Evolutionary conservation across 106 monocot species (phyloP).

Genomic region (Vanilla planifolia): DNA sequence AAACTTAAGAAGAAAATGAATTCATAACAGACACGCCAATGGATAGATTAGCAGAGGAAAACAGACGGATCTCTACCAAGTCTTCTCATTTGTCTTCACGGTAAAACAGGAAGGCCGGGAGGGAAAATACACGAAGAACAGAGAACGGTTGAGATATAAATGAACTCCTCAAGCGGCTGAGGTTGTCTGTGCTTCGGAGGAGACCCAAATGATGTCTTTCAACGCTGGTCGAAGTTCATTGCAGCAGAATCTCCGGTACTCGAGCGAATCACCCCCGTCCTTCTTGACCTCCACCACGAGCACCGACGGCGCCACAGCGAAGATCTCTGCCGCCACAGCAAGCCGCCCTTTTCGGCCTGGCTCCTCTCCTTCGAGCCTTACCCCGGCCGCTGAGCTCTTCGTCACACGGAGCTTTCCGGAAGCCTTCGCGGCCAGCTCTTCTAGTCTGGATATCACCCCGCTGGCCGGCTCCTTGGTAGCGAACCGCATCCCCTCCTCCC

Average conservation of each 20-base stretch:
- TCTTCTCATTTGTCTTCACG: no score
- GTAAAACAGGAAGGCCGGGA: no score
- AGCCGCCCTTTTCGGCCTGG: slow-evolving; percentile 40
- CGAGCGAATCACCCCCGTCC: slow-evolving; percentile 40
- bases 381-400: slow-evolving; percentile 34
- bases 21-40: no score
- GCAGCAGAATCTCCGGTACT: slow-evolving; percentile 52
- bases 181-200: slow-evolving; percentile 12
- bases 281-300: slow-evolving; percentile 58
- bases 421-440: slow-evolving; percentile 31
- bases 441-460: slow-evolving; percentile 43
- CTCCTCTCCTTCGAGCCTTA: slow-evolving; percentile 46
- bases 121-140: no score
- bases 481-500: slow-evolving; percentile 43
- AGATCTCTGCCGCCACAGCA: slow-evolving; percentile 54
- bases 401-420: slow-evolving; percentile 39
- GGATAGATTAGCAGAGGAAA: no score
- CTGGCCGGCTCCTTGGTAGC: slow-evolving; percentile 53
- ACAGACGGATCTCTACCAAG: no score
- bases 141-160: no score
- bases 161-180: neutral
- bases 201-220: slow-evolving; percentile 50
- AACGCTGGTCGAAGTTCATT: slow-evolving; percentile 66
- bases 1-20: no score
- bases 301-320: slow-evolving; percentile 50